These are phyloP conservation scores for Paracoccidioides brasiliensis DNA, from an alignment of 2,329 filamentous ascomycete genomes.

Conservation along the genomic window DNA sequence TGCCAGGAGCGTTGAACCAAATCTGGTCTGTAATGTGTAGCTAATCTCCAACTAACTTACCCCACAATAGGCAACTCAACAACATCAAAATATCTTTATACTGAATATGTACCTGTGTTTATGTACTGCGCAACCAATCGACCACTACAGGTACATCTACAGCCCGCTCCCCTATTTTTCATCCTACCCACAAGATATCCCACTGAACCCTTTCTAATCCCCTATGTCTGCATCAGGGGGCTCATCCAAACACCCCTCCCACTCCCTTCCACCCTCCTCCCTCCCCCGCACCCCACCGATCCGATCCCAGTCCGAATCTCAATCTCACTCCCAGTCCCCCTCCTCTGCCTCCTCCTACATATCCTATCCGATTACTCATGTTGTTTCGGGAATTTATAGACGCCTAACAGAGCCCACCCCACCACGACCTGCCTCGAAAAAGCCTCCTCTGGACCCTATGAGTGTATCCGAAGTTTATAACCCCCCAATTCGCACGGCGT, in stretches of 20 bases:
- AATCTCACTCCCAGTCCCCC: constrained; percentile 13
- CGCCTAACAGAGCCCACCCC: constrained; percentile 41
- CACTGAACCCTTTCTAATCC: not conserved
- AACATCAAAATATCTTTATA: no score
- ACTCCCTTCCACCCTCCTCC: constrained; percentile 4
- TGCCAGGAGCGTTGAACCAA: no score
- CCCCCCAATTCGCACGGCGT: constrained; percentile 49
- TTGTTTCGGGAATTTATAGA: constrained; percentile 52
- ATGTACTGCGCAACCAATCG: no score
- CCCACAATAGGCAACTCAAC: no score
- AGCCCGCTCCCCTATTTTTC: not conserved
- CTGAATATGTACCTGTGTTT: no score
- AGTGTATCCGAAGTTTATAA: constrained; percentile 43
- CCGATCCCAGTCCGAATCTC: constrained; percentile 3
- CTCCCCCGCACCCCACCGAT: constrained; percentile 2
- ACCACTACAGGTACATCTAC: not conserved
- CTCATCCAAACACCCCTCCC: not conserved
- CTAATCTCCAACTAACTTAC: no score
- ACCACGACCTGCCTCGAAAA: constrained; percentile 6
- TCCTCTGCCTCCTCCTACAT: constrained; percentile 33
- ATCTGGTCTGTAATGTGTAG: no score
- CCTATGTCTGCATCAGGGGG: not conserved
- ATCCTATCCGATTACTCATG: constrained; percentile 39
- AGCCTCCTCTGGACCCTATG: constrained; percentile 13
- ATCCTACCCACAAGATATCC: not conserved